Conservation (phyloP, 108 stramenopile species). For the Tribonema minus region DNA sequence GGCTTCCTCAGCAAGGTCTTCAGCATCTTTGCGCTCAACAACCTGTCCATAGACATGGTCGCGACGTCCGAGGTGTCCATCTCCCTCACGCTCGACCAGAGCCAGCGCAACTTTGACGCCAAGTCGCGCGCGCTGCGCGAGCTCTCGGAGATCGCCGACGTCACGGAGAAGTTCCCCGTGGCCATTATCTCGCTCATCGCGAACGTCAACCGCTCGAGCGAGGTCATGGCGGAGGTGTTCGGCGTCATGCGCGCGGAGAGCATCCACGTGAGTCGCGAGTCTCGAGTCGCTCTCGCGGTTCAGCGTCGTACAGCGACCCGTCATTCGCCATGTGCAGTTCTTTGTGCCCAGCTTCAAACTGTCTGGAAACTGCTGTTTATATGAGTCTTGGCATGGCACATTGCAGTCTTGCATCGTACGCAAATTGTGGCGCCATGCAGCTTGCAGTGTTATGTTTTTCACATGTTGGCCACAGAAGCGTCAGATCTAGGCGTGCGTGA, state of each 20-base stretch:
- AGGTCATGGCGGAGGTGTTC: conserved; percentile 88
- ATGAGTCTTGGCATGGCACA: no score
- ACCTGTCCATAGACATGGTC: conserved; percentile 96
- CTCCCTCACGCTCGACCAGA: conserved; percentile 82
- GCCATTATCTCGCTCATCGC: conserved; percentile 87
- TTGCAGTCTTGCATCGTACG: no score
- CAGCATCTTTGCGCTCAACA: conserved; percentile 80
- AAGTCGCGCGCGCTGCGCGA: neutral
- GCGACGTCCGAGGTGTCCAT: conserved; percentile 96
- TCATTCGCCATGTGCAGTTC: no score
- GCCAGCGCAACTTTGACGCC: neutral
- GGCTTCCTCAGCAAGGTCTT: conserved; percentile 86
- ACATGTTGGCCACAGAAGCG: no score
- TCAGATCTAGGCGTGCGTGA: no score
- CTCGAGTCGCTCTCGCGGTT: no score
- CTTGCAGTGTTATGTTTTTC: no score
- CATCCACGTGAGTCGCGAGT: conserved; percentile 54
- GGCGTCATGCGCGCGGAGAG: conserved; percentile 66
- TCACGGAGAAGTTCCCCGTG: conserved; percentile 1
- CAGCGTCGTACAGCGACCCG: no score
- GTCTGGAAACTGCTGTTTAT: no score
- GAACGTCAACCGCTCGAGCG: conserved; percentile 75
- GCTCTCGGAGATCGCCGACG: conserved; percentile 10
- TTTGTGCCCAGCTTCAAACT: no score
- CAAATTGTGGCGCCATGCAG: no score